These are phyloP conservation scores for Trichosporon asahii DNA, from an alignment of 1,284 basidiomycete genomes.

Conservation along the genomic window DNA sequence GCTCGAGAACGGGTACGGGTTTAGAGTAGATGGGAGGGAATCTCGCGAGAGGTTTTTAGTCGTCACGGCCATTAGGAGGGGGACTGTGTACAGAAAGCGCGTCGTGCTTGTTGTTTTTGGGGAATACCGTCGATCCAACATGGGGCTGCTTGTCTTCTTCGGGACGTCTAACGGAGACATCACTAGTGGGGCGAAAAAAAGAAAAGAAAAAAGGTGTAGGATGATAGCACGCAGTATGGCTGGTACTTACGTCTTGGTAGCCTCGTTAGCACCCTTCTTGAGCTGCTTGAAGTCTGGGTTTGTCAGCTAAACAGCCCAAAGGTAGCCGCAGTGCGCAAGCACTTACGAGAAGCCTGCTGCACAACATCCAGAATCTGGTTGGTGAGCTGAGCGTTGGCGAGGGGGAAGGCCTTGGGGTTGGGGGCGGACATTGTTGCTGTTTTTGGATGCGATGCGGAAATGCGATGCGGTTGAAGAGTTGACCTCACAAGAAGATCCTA, in stretches of 20 bases:
- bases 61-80: background rate
- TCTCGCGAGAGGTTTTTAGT: background rate
- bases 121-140: background rate
- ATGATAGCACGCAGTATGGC: too few relatives aligned
- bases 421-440: constrained; percentile 33
- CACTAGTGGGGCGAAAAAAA: background rate
- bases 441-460: constrained; percentile 10
- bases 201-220: too few relatives aligned
- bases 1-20: background rate
- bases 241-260: constrained; percentile 73
- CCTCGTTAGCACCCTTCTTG: constrained; percentile 70
- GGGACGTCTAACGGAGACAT: background rate
- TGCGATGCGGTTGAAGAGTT: constrained; percentile 5
- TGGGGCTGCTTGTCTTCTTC: background rate
- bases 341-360: constrained; percentile 69
- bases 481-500: constrained; percentile 41
- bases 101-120: background rate
- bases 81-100: background rate
- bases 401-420: constrained; percentile 85
- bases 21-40: background rate
- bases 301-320: background rate
- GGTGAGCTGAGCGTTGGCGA: constrained; percentile 82
- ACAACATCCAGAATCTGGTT: constrained; percentile 93
- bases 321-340: background rate
- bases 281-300: constrained; percentile 58